Percentiles rank a stretch among this genome's conserved stretches.
Evolutionary conservation across 2,329 filamentous ascomycete species (phyloP).

Genomic region (Dothiorella sarmentorum): DNA sequence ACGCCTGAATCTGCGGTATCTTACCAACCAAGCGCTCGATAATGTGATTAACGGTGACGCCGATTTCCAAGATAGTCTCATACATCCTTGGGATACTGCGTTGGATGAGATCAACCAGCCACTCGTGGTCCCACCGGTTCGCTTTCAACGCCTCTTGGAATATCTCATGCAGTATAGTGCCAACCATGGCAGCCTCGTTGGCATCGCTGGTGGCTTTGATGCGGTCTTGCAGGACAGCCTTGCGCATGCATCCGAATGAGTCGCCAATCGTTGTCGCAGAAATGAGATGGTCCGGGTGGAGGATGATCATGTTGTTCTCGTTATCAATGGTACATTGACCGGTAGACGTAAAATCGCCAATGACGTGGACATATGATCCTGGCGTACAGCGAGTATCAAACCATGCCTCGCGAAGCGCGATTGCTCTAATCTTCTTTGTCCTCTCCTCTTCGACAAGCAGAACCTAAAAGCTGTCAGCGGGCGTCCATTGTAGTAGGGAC

Average conservation of each 20-base stretch:
- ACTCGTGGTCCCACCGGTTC: constrained; percentile 74
- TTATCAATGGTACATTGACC: constrained; percentile 83
- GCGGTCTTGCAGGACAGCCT: constrained; percentile 89
- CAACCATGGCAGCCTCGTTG: constrained; percentile 80
- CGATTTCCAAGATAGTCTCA: constrained; percentile 86
- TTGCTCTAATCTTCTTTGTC: constrained; percentile 60
- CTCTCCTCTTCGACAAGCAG: constrained; percentile 78
- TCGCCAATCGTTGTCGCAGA: constrained; percentile 96
- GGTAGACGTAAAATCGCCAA: constrained; percentile 67
- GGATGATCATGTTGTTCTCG: constrained; percentile 74
- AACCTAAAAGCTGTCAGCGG: constrained; percentile 54
- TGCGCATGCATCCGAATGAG: constrained; percentile 85
- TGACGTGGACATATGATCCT: constrained; percentile 79
- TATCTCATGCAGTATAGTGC: constrained; percentile 88
- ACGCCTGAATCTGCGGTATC: constrained; percentile 74
- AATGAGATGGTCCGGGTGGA: constrained; percentile 93
- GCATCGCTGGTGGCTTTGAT: constrained; percentile 85
- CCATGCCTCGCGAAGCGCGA: constrained; percentile 84
- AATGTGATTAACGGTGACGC: constrained; percentile 68
- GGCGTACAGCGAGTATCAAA: constrained; percentile 71
- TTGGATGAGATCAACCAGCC: constrained; percentile 64
- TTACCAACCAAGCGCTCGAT: constrained; percentile 78
- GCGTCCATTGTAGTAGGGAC: constrained; percentile 7
- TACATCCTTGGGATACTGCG: constrained; percentile 71
- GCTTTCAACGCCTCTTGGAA: constrained; percentile 86